Evolutionary conservation across 257 asterid species (phyloP).

Genomic region (Henckelia pumila): DNA sequence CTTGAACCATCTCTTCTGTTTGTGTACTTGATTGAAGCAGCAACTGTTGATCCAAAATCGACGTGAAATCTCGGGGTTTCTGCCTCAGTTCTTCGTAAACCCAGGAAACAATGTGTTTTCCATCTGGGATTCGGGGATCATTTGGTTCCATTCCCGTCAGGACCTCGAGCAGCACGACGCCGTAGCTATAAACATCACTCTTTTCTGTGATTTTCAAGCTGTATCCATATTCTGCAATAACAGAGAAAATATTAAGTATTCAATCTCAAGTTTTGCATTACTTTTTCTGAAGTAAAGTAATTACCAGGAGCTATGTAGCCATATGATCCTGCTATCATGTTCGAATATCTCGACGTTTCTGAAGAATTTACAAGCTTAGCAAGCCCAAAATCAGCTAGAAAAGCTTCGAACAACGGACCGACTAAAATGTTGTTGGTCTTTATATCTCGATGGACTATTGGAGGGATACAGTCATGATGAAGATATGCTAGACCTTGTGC

Average conservation of each 20-base stretch:
- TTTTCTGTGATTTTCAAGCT: conserved; percentile 70
- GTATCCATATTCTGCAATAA: conserved; percentile 70
- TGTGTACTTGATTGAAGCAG: conserved; percentile 54
- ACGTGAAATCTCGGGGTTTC: conserved; percentile 48
- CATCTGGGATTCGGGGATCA: conserved; percentile 62
- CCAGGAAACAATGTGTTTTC: conserved; percentile 58
- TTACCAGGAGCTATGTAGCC: conserved; percentile 84
- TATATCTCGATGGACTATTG: conserved; percentile 70
- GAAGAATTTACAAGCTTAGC: conserved; percentile 56
- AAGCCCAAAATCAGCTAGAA: conserved; percentile 76
- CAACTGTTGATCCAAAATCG: conserved; percentile 59
- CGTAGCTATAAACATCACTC: conserved; percentile 72
- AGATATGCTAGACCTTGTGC: conserved; percentile 74
- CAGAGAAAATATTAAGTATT: background rate
- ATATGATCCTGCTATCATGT: conserved; percentile 60
- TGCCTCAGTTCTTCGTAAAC: conserved; percentile 46
- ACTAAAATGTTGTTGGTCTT: conserved; percentile 69
- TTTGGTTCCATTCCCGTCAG: conserved; percentile 75
- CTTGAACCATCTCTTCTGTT: conserved; percentile 74
- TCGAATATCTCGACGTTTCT: conserved; percentile 42
- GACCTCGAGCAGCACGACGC: conserved; percentile 71
- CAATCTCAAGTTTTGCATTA: too few species aligned
- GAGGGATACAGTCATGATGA: conserved; percentile 76
- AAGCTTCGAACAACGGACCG: conserved; percentile 60
- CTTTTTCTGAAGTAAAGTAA: conserved; percentile 19